Base-by-base conservation (phyloP, 108 stramenopile species). In the Bacterosira constricta region DNA sequence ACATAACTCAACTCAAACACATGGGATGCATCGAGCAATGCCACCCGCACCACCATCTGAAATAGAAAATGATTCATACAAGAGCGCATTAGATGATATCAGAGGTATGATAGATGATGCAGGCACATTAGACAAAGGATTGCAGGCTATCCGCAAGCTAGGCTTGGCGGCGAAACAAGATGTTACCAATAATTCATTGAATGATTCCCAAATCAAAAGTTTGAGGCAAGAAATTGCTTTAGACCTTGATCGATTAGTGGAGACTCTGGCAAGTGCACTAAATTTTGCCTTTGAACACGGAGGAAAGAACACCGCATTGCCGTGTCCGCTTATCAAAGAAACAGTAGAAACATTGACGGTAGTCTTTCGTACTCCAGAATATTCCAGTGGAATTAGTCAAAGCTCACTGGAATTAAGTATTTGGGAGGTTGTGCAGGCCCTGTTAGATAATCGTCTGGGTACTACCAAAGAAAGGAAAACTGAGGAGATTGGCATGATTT, bases 401-500 rank as follows among this genome's bases (percentile, higher is more conserved):
- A 79, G 89, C 9, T 62, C 87, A 45, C 66, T 91, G 30, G 79
- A 75, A 13, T 26, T 80, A 13, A 56, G 90, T 7, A 73, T 94
- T 30, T 60, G 76, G 11, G 74, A 82, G 65, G 75, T 85, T 12
- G 81, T 83, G 11, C 63, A 73, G 46, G 86, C 79, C 8, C 71
- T 94, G n/a, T 59, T 94, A 17, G 93, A 94, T 61, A 62, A 77
- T 44, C 69, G 90, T 18, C 80, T 94, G 13, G 77, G 80, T 18
- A 50, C 71, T 26, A 38, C 77, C 63, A 31, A 68, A 67, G 15
- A 34, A 63, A 54, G 46, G 36, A 55, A 15, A 79, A 83, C 45
- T 74, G 76, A 50, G 71, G 88, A 86, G 15, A 78, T 75, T 47
- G 71, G 81, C 18, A 79, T 85, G 41, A 81, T 88, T 78, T 85